A percentile compares a stretch with the other conserved stretches of the same genome.
Conservation (phyloP, 2,329 filamentous ascomycete species). For the Aureobasidium namibiae region DNA sequence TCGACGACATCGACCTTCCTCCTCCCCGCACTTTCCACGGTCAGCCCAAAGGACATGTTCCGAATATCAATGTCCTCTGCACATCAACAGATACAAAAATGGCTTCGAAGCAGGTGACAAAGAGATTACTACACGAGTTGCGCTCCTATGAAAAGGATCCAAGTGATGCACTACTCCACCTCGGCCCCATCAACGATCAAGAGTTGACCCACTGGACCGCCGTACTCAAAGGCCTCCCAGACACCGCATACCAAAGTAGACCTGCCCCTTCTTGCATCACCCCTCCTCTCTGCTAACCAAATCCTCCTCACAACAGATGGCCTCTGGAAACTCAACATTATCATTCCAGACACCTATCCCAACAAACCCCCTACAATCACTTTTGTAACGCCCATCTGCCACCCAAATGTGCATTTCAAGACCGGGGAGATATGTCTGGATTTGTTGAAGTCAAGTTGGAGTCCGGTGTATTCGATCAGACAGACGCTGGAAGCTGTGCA, state of each 20-base stretch:
- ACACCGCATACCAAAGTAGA: conserved; percentile 54
- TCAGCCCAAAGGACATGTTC: not conserved
- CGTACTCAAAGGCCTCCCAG: conserved; percentile 50
- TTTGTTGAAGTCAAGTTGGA: conserved; percentile 69
- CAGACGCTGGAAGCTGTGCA: conserved; percentile 65
- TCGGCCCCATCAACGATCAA: conserved; percentile 49
- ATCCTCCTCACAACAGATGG: conserved; percentile 43
- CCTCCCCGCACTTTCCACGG: not conserved
- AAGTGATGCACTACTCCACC: conserved; percentile 47
- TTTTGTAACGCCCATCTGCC: conserved; percentile 78
- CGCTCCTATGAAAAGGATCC: conserved; percentile 48
- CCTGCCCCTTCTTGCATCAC: not conserved
- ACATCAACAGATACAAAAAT: not conserved
- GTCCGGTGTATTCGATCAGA: conserved; percentile 73
- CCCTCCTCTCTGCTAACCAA: not conserved
- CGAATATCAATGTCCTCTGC: not conserved
- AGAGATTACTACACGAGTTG: conserved; percentile 55
- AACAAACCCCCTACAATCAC: conserved; percentile 64
- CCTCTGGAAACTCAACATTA: conserved; percentile 73
- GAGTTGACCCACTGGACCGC: conserved; percentile 54
- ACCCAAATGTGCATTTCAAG: conserved; percentile 67
- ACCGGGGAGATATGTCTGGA: conserved; percentile 94
- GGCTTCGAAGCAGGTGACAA: conserved; percentile 29
- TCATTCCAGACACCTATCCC: conserved; percentile 71
- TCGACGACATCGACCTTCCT: not conserved